These are phyloP conservation scores for Phalaenopsis equestris DNA, from an alignment of 106 monocot species.

Conservation along the genomic window DNA sequence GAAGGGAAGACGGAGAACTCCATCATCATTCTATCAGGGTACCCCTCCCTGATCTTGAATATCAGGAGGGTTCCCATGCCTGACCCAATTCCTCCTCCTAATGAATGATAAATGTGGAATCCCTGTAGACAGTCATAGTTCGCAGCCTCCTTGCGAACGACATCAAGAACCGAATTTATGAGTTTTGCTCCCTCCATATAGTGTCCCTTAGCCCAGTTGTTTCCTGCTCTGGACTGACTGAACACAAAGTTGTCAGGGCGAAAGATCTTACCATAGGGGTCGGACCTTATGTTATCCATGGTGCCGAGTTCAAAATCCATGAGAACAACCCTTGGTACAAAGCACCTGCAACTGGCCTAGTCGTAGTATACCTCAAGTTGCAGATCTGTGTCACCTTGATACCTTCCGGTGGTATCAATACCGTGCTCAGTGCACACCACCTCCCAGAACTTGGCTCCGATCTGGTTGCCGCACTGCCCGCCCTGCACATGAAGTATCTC, in stretches of 20 bases:
- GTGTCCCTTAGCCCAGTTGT: conserved; percentile 72
- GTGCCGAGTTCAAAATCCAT: conserved; percentile 30
- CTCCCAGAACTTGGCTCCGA: conserved; percentile 41
- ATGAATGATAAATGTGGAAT: conserved; percentile 8
- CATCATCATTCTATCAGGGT: conserved; percentile 10
- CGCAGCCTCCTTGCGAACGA: conserved; percentile 49
- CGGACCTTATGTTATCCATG: conserved; percentile 13
- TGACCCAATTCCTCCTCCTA: conserved; percentile 9
- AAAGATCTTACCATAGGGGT: conserved; percentile 21
- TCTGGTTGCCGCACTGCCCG: conserved; percentile 42
- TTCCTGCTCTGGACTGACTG: conserved; percentile 49
- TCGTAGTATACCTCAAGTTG: conserved; percentile 34
- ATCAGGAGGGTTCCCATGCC: conserved; percentile 11
- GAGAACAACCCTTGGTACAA: conserved; percentile 22
- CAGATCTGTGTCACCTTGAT: conserved; percentile 17
- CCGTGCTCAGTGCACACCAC: conserved; percentile 40
- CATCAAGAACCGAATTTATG: conserved; percentile 47
- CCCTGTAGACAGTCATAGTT: conserved; percentile 31
- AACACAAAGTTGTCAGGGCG: conserved; percentile 53
- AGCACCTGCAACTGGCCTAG: conserved; percentile 19
- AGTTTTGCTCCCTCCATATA: conserved; percentile 61
- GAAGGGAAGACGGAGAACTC: conserved; percentile 10
- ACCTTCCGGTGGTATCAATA: conserved; percentile 23
- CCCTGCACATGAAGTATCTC: conserved; percentile 40
- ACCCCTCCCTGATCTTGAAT: conserved; percentile 13